These are phyloP conservation scores for Vigna nakashimae DNA, from an alignment of 306 rosid species.

Conservation along the genomic window DNA sequence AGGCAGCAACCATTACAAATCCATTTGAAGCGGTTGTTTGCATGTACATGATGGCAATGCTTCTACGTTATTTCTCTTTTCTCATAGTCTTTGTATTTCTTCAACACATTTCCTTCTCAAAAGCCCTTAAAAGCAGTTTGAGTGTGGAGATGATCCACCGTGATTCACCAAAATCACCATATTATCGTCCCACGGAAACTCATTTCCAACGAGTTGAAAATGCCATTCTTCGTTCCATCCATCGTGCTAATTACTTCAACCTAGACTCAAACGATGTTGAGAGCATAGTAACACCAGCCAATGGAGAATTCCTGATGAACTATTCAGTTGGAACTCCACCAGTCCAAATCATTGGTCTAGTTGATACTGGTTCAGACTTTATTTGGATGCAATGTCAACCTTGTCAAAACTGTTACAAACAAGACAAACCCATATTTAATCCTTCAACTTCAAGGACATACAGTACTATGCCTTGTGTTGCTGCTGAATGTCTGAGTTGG, in stretches of 20 bases:
- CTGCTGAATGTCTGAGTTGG: neutral
- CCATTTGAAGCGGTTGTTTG: too few relatives aligned
- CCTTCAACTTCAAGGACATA: slow-evolving; percentile 53
- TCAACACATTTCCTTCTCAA: neutral
- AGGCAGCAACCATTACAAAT: too few relatives aligned
- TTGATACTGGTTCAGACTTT: slow-evolving; percentile 57
- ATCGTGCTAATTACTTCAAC: slow-evolving; percentile 1
- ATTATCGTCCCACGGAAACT: slow-evolving; percentile 19
- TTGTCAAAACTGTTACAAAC: slow-evolving; percentile 49
- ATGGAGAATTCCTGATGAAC: slow-evolving; percentile 53
- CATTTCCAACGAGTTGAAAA: slow-evolving; percentile 32
- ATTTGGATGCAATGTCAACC: slow-evolving; percentile 68
- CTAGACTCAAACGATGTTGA: neutral
- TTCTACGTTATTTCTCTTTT: too few relatives aligned
- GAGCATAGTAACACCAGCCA: neutral
- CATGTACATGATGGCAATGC: too few relatives aligned
- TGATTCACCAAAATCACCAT: slow-evolving; percentile 53
- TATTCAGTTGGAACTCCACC: slow-evolving; percentile 62
- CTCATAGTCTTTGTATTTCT: neutral
- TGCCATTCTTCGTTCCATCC: slow-evolving; percentile 50
- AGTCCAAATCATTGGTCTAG: slow-evolving; percentile 39
- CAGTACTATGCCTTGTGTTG: neutral
- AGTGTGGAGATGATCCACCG: slow-evolving; percentile 52
- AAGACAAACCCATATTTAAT: slow-evolving; percentile 48
- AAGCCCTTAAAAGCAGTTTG: neutral